These are phyloP conservation scores for Naganishia vaughanmartiniae DNA, from an alignment of 768 basidiomycete species.

Conservation along the genomic window DNA sequence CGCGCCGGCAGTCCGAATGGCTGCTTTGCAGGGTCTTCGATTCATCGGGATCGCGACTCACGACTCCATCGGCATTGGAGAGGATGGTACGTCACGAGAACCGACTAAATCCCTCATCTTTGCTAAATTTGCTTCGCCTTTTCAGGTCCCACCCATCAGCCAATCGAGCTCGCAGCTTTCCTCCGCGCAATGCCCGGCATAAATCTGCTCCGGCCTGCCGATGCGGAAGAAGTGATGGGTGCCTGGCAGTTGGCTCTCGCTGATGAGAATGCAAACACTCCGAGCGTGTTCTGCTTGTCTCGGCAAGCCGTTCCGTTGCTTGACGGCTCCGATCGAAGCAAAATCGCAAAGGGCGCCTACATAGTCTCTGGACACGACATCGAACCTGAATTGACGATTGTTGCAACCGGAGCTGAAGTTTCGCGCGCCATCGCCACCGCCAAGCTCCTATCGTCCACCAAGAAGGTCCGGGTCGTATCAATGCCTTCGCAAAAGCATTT, in stretches of 20 bases:
- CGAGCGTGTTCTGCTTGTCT: conserved; percentile 41
- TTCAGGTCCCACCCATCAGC: conserved; percentile 49
- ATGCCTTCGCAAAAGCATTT: conserved; percentile 47
- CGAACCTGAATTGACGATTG: conserved; percentile 41
- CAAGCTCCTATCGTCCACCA: conserved; percentile 33
- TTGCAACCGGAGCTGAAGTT: conserved; percentile 49
- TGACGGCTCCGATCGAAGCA: conserved; percentile 38
- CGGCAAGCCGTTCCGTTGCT: conserved; percentile 48
- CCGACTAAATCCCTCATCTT: neutral
- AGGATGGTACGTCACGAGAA: conserved; percentile 38
- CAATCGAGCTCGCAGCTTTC: conserved; percentile 43
- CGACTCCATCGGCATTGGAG: conserved; percentile 49
- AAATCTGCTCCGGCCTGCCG: conserved; percentile 48
- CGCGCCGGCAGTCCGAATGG: conserved; percentile 49
- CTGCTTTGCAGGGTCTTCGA: conserved; percentile 45
- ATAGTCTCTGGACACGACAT: conserved; percentile 38
- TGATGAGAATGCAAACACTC: conserved; percentile 31
- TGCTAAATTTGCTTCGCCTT: neutral
- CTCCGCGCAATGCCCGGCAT: conserved; percentile 46
- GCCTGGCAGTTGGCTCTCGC: conserved; percentile 42
- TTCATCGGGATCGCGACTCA: conserved; percentile 52
- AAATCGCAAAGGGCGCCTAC: conserved; percentile 44
- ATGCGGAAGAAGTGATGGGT: conserved; percentile 49
- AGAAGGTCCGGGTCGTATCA: conserved; percentile 46
- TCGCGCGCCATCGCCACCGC: conserved; percentile 43